A percentile compares a stretch with the other conserved stretches of the same genome.
Conservation (phyloP, 2,329 filamentous ascomycete genomes). For the Phialocephala subalpina region DNA sequence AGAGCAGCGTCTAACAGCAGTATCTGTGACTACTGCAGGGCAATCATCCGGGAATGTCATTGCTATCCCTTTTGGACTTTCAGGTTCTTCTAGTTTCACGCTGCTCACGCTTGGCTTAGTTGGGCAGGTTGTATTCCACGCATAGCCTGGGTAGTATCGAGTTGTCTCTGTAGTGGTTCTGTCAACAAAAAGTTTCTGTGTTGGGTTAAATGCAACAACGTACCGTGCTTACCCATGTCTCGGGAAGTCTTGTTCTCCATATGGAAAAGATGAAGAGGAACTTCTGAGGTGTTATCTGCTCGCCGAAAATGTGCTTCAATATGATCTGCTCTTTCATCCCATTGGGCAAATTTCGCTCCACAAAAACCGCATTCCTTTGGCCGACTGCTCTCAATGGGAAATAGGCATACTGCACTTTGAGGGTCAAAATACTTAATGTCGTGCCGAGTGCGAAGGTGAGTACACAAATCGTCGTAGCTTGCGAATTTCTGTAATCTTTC, state of each 20-base stretch:
- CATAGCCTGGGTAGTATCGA: constrained; percentile 7
- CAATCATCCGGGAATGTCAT: constrained; percentile 14
- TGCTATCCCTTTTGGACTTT: constrained; percentile 1
- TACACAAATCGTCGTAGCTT: constrained; percentile 12
- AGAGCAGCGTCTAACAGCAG: constrained; percentile 12
- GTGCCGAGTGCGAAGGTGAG: constrained; percentile 13
- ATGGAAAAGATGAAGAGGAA: constrained; percentile 5
- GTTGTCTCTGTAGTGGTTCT: no score
- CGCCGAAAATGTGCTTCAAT: constrained; percentile 16
- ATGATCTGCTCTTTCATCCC: constrained; percentile 15
- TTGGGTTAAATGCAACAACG: constrained; percentile 10
- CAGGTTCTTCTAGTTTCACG: neutral
- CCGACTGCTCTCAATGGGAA: constrained; percentile 11
- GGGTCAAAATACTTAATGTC: constrained; percentile 15
- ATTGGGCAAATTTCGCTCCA: constrained; percentile 11
- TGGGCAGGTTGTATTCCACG: constrained; percentile 13
- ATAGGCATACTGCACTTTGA: constrained; percentile 10
- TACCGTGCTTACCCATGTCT: constrained; percentile 5
- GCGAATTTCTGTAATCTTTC: constrained; percentile 11
- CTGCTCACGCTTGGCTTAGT: constrained; percentile 1
- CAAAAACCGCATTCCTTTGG: constrained; percentile 16
- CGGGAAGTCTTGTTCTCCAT: neutral
- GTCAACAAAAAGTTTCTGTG: constrained; percentile 7
- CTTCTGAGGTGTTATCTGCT: constrained; percentile 11
- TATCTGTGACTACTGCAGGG: constrained; percentile 15